These are phyloP conservation scores for Cyberlindnera meyerae DNA, from an alignment of 805 yeast species.

Conservation along the genomic window DNA sequence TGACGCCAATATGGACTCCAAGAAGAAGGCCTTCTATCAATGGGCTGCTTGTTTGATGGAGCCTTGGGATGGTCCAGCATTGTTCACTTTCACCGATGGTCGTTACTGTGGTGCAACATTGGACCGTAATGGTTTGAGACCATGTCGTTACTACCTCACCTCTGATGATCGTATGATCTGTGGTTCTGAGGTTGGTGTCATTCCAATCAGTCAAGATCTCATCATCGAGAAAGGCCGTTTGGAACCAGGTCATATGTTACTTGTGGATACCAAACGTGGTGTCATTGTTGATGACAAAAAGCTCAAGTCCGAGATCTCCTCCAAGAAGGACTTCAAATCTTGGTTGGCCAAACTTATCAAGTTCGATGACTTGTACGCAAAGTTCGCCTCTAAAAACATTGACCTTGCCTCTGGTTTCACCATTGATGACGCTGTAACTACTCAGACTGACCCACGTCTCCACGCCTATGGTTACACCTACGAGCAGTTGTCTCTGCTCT, in stretches of 20 bases:
- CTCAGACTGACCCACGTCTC: constrained; percentile 78
- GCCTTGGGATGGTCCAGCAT: constrained; percentile 99
- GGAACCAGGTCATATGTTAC: constrained; percentile 93
- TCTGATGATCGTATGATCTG: constrained; percentile 93
- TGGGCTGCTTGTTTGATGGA: constrained; percentile 99
- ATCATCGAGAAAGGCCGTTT: constrained; percentile 88
- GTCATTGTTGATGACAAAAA: constrained; percentile 90
- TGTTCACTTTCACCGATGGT: constrained; percentile 95
- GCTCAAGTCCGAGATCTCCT: constrained; percentile 73
- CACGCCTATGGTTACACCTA: constrained; percentile 90
- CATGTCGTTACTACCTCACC: constrained; percentile 95
- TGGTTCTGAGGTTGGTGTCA: constrained; percentile 98
- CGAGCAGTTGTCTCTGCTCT: constrained; percentile 77
- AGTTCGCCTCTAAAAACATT: constrained; percentile 35
- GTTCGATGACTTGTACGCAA: constrained; percentile 66
- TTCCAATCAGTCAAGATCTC: constrained; percentile 77
- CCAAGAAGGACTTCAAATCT: constrained; percentile 84
- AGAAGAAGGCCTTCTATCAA: constrained; percentile 91
- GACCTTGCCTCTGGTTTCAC: constrained; percentile 20
- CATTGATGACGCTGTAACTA: constrained; percentile 28
- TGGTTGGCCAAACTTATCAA: constrained; percentile 89
- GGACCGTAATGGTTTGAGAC: constrained; percentile 96
- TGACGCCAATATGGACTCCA: constrained; percentile 80
- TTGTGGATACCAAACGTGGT: constrained; percentile 92
- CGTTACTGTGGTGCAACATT: constrained; percentile 97